Evolutionary conservation across 2,329 filamentous ascomycete genomes (phyloP).

Genomic region (Fusarium oligoseptatum): DNA sequence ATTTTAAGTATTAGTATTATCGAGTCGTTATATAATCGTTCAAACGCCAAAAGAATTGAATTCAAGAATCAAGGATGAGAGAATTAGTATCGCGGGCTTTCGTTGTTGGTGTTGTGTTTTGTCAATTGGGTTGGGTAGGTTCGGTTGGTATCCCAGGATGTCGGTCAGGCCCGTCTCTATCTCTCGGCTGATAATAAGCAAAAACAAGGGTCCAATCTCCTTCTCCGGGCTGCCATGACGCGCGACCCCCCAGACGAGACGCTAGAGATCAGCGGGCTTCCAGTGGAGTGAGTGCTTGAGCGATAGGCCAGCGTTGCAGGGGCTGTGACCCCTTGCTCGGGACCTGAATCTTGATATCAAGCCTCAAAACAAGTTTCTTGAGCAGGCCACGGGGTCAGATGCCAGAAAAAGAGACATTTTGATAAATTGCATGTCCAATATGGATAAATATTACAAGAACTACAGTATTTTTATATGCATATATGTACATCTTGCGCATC

Average conservation of each 20-base stretch:
- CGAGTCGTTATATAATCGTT: background rate
- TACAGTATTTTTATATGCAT: slow-evolving; percentile 6
- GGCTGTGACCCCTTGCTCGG: background rate
- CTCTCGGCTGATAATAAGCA: slow-evolving; percentile 28
- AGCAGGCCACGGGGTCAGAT: background rate
- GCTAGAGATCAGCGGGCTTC: slow-evolving; percentile 20
- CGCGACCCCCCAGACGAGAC: slow-evolving; percentile 2
- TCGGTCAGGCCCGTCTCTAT: background rate
- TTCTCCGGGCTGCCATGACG: slow-evolving; percentile 22
- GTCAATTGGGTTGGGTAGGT: slow-evolving; percentile 7
- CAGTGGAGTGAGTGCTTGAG: slow-evolving; percentile 18
- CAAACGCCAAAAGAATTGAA: background rate
- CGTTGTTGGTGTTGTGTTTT: slow-evolving; percentile 25
- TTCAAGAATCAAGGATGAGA: slow-evolving; percentile 7
- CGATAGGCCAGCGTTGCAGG: slow-evolving; percentile 14
- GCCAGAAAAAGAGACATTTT: background rate
- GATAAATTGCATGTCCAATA: background rate
- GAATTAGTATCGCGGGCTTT: slow-evolving; percentile 18
- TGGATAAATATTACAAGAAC: slow-evolving; percentile 25
- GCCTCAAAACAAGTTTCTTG: background rate
- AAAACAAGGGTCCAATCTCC: slow-evolving; percentile 31
- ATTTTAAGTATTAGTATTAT: background rate
- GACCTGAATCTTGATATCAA: background rate
- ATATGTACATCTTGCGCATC: background rate
- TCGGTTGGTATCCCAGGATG: background rate